Percentiles rank a stretch among this genome's conserved stretches.
Evolutionary conservation across 768 basidiomycete species (phyloP).

Genomic region (Psilocybe sp.): DNA sequence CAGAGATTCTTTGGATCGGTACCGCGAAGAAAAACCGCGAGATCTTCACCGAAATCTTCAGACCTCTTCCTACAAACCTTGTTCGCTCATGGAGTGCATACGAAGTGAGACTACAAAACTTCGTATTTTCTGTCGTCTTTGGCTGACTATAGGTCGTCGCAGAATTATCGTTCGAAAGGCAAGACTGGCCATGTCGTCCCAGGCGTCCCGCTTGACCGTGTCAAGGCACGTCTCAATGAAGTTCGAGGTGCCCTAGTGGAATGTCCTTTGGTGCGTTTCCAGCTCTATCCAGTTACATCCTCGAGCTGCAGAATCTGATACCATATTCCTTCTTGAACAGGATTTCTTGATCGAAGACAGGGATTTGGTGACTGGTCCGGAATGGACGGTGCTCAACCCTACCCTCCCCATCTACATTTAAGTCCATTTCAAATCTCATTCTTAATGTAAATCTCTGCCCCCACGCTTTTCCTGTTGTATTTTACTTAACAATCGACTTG

Average conservation of each 20-base stretch:
- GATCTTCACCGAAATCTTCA: constrained; percentile 84
- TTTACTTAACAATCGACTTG: too few relatives aligned
- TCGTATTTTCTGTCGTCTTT: not conserved
- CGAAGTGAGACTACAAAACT: constrained; percentile 44
- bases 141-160: not conserved
- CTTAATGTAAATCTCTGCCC: too few relatives aligned
- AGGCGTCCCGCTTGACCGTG: constrained; percentile 58
- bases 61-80: constrained; percentile 81
- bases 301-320: constrained; percentile 8
- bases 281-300: not conserved
- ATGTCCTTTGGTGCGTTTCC: constrained; percentile 57
- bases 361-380: constrained; percentile 63
- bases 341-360: constrained; percentile 85
- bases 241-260: constrained; percentile 77
- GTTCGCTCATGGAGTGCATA: constrained; percentile 79
- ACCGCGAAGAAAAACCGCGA: constrained; percentile 82
- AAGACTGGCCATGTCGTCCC: constrained; percentile 81
- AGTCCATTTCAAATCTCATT: constrained; percentile 7
- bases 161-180: constrained; percentile 75
- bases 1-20: constrained; percentile 55
- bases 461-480: too few relatives aligned
- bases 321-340: constrained; percentile 28
- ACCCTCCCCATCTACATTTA: constrained; percentile 79
- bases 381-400: constrained; percentile 75
- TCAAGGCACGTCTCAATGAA: constrained; percentile 72